Percentiles rank a stretch among this genome's conserved stretches.
Conservation (phyloP, 192 early-diverging fungal species). For the Entomortierella chlamydospora region DNA sequence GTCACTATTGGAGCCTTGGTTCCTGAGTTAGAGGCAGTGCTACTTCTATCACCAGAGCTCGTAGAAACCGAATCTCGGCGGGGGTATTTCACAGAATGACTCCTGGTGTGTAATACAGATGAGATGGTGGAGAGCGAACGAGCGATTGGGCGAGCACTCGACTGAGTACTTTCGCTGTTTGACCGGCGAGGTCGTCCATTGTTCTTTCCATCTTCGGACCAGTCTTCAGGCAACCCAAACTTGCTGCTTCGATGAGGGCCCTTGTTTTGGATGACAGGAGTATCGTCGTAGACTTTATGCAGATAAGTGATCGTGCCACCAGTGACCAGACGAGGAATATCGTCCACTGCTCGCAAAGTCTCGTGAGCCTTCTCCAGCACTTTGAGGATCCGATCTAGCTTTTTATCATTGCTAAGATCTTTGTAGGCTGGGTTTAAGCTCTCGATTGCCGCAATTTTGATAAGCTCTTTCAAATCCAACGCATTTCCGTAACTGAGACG, state of each 20-base stretch:
- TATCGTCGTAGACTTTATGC: conserved; percentile 52
- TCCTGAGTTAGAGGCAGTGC: not conserved
- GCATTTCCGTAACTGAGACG: conserved; percentile 55
- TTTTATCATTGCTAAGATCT: conserved; percentile 25
- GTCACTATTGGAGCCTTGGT: conserved; percentile 23
- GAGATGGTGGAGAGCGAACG: conserved; percentile 34
- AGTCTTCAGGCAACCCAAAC: conserved; percentile 32
- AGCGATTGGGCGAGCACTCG: not conserved
- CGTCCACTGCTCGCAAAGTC: conserved; percentile 27
- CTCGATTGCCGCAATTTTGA: conserved; percentile 56
- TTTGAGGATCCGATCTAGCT: conserved; percentile 28
- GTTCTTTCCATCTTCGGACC: not conserved
- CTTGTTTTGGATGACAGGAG: conserved; percentile 44
- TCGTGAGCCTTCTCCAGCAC: conserved; percentile 45
- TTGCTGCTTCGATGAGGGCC: conserved; percentile 10
- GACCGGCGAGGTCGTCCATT: too few relatives aligned
- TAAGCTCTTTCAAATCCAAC: conserved; percentile 58
- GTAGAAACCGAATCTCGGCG: not conserved
- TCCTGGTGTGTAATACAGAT: conserved; percentile 8
- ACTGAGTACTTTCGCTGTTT: conserved; percentile 1
- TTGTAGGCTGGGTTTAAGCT: conserved; percentile 44
- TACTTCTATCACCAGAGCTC: not conserved
- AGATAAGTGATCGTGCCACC: conserved; percentile 52
- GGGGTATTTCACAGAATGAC: not conserved
- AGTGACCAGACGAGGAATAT: conserved; percentile 41